Base-by-base conservation (phyloP, 139 green algal genomes). In the Mychonastes homosphaera region DNA sequence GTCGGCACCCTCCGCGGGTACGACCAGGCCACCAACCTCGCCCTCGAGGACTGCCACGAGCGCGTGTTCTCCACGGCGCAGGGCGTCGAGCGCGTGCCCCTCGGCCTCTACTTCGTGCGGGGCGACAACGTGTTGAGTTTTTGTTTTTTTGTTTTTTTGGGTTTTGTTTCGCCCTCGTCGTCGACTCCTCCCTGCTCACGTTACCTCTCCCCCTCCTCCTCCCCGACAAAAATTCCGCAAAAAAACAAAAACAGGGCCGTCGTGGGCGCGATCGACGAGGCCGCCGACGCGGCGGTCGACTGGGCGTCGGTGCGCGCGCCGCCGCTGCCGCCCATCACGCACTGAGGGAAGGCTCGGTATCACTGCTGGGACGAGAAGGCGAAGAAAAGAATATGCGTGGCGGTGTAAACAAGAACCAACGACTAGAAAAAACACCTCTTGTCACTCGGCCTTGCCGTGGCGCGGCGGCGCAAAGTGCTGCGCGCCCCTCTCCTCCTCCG, bases 11-110 rank as follows among this genome's bases (percentile, higher is more conserved):
- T 98, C 35, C 67, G 79, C 2, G 92, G 92, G 16, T 98, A 89
- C 54, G 92, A 98, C 54, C 92, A 98, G 58, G 67, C 74, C 6
- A 95, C 73, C 39, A 98, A 98, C 62, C 61, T 98, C 2, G 84
- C 98, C 9, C 53, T 98, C 26, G 83, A 95, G 39, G 85, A 97
- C 38, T 90, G 79, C 50, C 78, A 89, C 34, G 91, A 98, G 69
- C 74, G 91, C 0, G 85, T 98, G 3, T 98, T 87, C 65, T 89
- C 76, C 26, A 82, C 78, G 9, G 86, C 88, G 74, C 71, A 76
- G 28, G 89, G 89, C 0, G 89, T 97, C n/a, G 90, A 95, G 67
- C 61, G 79, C 43, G 53, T 91, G 12, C 58, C 78, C 13, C 74
- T 97, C 15, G 89, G 83, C 1, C 66, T 96, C 36, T 92, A 97